Base-by-base conservation (phyloP, 352 stramenopile species). In the Globisporangium okanoganense region DNA sequence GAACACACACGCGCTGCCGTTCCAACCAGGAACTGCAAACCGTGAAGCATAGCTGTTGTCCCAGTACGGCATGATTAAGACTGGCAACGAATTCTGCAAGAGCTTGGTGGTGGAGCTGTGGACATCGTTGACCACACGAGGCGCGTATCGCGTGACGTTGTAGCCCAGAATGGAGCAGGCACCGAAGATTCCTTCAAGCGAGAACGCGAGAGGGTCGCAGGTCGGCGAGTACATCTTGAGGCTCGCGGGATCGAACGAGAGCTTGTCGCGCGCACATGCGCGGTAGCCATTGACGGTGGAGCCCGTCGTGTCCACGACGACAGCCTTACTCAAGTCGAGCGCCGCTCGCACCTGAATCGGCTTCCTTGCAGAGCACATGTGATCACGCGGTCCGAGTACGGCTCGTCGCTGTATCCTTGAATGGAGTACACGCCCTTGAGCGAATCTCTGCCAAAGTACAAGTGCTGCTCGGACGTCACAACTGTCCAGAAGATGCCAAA, bases 351-450 rank as follows among this genome's bases (percentile, higher is more conserved):
- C 24, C 12, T 83, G 67, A 13, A 75, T 63, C 0, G 79, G 70
- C 12, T 52, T 1, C 68, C 70, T 12, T 71, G 56, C 2, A 59
- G 36, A 2, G 71, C 55, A 35, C 78, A 87, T 1, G 74, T 67
- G 16, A 85, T 52, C 7, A 62, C 63, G 1, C 75, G 73, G 52
- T 85, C 78, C 5, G 65, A 52, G 50, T 77, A 86, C 3, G 72
- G 76, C 22, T 76, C 63, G 38, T 88, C 78, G 52, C 81, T 88
- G 0, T 45, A 49, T 1, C 78, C 75, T 1, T 48, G 14, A 22
- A 82, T 66, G 20, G 64, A 22, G 18, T 48, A 69, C 9, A 59
- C 33, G 0, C 66, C 66, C 6, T 44, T 44, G 0, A 35, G 35
- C 0, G 63, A 62, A 18, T 62, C 40, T 36, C 51, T 41, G 0